These are phyloP conservation scores for Verticillium dahliae DNA, from an alignment of 2,329 filamentous ascomycete species.

Conservation along the genomic window DNA sequence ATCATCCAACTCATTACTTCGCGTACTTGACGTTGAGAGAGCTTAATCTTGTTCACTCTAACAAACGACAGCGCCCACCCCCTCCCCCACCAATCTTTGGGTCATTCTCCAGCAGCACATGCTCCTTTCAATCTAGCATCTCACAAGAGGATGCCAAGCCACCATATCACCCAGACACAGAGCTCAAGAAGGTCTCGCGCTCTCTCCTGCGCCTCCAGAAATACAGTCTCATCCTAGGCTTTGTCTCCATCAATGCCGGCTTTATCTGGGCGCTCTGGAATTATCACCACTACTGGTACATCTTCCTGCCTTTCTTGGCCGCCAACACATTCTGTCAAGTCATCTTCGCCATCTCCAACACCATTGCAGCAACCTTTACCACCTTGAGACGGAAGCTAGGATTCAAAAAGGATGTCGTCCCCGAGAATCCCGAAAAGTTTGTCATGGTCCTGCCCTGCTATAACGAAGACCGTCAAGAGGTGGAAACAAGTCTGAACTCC, in stretches of 20 bases:
- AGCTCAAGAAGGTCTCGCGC: conserved; percentile 30
- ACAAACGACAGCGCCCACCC: neutral
- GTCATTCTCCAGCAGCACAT: conserved; percentile 19
- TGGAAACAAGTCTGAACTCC: conserved; percentile 36
- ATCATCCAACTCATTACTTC: no score
- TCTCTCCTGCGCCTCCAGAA: conserved; percentile 29
- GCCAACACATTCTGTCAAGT: conserved; percentile 36
- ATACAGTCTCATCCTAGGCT: conserved; percentile 28
- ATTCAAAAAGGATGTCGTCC: conserved; percentile 20
- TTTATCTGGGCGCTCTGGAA: conserved; percentile 28
- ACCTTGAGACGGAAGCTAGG: conserved; percentile 20
- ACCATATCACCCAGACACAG: conserved; percentile 30
- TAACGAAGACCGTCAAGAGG: conserved; percentile 38
- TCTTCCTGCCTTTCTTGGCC: conserved; percentile 37
- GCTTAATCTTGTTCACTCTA: neutral
- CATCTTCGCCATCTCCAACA: conserved; percentile 32
- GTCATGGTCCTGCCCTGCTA: conserved; percentile 41
- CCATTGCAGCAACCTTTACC: conserved; percentile 22
- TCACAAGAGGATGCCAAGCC: conserved; percentile 30
- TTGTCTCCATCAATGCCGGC: conserved; percentile 23
- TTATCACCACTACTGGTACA: conserved; percentile 33
- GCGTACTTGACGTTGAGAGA: no score
- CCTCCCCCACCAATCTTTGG: neutral
- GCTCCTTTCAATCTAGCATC: conserved; percentile 27
- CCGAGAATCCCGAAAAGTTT: conserved; percentile 30